A percentile compares a stretch with the other conserved stretches of the same genome.
These are phyloP conservation scores for Gloeostereum incarnatum DNA, from an alignment of 768 basidiomycete genomes.

Conservation along the genomic window DNA sequence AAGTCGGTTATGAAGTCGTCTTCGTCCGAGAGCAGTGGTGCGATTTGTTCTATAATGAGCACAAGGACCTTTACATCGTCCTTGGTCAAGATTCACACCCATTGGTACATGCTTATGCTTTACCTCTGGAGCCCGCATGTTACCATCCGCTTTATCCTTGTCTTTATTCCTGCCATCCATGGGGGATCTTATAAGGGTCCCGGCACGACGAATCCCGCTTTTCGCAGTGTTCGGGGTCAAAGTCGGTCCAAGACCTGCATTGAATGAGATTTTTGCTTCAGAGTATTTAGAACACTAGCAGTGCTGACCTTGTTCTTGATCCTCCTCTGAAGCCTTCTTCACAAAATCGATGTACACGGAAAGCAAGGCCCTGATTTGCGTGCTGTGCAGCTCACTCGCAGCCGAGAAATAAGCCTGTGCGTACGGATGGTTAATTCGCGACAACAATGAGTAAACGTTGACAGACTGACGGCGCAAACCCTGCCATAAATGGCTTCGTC, in stretches of 20 bases:
- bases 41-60: conserved; percentile 66
- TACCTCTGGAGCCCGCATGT: conserved; percentile 67
- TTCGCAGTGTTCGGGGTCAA: conserved; percentile 34
- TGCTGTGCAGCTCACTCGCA: conserved; percentile 71
- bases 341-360: conserved; percentile 46
- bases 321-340: conserved; percentile 64
- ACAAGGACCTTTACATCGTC: conserved; percentile 51
- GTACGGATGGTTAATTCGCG: conserved; percentile 5
- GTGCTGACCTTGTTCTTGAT: conserved; percentile 56
- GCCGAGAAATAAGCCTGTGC: conserved; percentile 86
- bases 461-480: conserved; percentile 69
- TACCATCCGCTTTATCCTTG: conserved; percentile 52
- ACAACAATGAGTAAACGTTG: background rate
- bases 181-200: conserved; percentile 76
- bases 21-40: conserved; percentile 70
- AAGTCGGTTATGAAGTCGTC: conserved; percentile 88
- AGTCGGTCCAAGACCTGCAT: conserved; percentile 35
- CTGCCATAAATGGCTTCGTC: conserved; percentile 83
- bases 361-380: conserved; percentile 72
- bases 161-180: conserved; percentile 54
- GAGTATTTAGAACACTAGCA: background rate
- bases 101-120: conserved; percentile 6
- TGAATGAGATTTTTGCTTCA: background rate
- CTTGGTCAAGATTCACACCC: conserved; percentile 1
- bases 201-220: conserved; percentile 69